phyloP scores from a whole-genome alignment of 768 basidiomycete species.

The Phanerochaete sordida region DNA sequence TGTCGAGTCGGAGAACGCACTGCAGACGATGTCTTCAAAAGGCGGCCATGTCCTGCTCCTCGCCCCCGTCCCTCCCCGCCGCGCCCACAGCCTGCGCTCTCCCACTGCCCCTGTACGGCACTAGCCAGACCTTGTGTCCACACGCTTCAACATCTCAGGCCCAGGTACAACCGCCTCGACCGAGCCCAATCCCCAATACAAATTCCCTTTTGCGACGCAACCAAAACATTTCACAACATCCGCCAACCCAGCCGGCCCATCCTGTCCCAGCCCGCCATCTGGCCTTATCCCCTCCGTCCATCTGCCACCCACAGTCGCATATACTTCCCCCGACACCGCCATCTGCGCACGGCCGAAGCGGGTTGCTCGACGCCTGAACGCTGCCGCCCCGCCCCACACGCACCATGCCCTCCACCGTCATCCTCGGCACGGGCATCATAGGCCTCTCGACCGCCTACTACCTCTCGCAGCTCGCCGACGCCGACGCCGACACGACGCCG shows the following conservation, averaged over 20 bases:
- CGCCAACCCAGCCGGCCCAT: neutral
- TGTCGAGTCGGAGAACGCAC: no score
- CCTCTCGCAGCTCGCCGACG: conserved; percentile 24
- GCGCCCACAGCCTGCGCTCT: no score
- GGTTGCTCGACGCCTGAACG: neutral
- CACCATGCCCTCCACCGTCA: conserved; percentile 32
- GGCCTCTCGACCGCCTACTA: conserved; percentile 44
- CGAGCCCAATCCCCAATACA: neutral
- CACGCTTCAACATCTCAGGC: neutral
- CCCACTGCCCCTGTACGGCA: no score
- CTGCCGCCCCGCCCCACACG: neutral
- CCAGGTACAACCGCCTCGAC: neutral
- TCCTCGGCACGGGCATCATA: conserved; percentile 46
- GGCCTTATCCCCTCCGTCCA: neutral
- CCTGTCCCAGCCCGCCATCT: neutral
- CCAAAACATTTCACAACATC: neutral
- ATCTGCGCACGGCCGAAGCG: no score
- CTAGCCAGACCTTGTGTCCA: neutral
- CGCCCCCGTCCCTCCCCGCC: neutral
- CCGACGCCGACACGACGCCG: conserved; percentile 9
- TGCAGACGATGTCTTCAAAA: no score
- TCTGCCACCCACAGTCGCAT: neutral
- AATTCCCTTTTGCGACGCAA: neutral
- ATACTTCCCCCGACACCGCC: neutral
- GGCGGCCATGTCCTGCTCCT: neutral